Evolutionary conservation across 768 basidiomycete genomes (phyloP).

Genomic region (Amanita pallidorosea): DNA sequence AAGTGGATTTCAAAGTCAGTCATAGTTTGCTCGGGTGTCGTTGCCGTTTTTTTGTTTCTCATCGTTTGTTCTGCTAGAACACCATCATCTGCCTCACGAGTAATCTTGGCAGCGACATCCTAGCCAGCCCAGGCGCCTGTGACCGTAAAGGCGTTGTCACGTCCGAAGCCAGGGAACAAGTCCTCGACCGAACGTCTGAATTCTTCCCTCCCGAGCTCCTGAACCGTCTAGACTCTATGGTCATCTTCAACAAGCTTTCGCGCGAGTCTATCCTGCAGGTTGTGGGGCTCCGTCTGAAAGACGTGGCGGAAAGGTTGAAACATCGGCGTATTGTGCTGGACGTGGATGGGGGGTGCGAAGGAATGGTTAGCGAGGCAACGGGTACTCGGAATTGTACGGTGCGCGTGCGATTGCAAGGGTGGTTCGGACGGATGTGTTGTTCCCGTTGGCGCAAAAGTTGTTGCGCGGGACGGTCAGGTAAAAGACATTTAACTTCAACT

Average conservation of each 20-base stretch:
- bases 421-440: constrained; percentile 71
- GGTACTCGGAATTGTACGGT: constrained; percentile 81
- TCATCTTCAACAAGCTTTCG: constrained; percentile 88
- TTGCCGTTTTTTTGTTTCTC: neutral
- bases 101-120: constrained; percentile 68
- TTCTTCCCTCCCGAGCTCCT: constrained; percentile 88
- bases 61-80: constrained; percentile 33
- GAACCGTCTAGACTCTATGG: constrained; percentile 79
- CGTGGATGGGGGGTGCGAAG: constrained; percentile 47
- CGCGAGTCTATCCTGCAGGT: constrained; percentile 65
- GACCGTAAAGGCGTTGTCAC: constrained; percentile 56
- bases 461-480: constrained; percentile 72
- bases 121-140: constrained; percentile 57
- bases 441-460: constrained; percentile 74
- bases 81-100: constrained; percentile 88
- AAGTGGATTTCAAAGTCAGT: constrained; percentile 78
- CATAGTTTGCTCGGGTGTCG: neutral
- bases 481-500: neutral
- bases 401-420: constrained; percentile 84
- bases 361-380: constrained; percentile 64
- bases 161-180: constrained; percentile 46
- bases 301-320: constrained; percentile 58
- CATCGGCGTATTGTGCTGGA: constrained; percentile 61
- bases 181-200: constrained; percentile 64
- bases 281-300: constrained; percentile 63